Conservation (phyloP, 2,329 filamentous ascomycete species). For the Rhexocercosporidium sp. region DNA sequence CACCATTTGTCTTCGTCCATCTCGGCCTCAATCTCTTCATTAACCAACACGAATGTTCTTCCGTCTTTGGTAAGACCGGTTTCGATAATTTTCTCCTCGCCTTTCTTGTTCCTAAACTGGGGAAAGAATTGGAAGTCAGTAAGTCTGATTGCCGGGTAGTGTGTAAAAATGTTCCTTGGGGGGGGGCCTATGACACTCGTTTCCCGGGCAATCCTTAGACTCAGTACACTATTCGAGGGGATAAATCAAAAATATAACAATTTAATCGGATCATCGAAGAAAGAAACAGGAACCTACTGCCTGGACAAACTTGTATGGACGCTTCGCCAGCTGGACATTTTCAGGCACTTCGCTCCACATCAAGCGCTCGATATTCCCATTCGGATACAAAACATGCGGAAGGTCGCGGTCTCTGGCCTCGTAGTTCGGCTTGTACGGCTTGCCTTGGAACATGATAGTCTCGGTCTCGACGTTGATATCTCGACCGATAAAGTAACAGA, state of each 20-base stretch:
- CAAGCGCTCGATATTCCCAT: background rate
- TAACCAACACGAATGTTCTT: slow-evolving; percentile 4
- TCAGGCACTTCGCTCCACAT: background rate
- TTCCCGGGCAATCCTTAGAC: no score
- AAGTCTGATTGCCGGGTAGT: background rate
- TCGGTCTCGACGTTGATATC: slow-evolving; percentile 2
- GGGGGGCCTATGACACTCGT: no score
- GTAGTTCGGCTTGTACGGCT: background rate
- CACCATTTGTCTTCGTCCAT: slow-evolving; percentile 5
- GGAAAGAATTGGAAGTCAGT: background rate
- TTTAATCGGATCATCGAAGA: background rate
- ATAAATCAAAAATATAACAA: no score
- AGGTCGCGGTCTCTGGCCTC: background rate
- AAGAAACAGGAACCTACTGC: background rate
- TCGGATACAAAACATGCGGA: background rate
- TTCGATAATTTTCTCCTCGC: background rate
- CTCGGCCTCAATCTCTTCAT: slow-evolving; percentile 10
- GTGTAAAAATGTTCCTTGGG: no score
- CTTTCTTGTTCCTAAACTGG: background rate
- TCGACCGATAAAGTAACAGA: background rate
- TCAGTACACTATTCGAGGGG: no score
- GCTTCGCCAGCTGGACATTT: background rate
- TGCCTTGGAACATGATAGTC: background rate
- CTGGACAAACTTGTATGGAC: background rate
- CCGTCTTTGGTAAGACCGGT: slow-evolving; percentile 5